These are phyloP conservation scores for Ilex paraguariensis DNA, from an alignment of 305 asterid species.

Conservation along the genomic window DNA sequence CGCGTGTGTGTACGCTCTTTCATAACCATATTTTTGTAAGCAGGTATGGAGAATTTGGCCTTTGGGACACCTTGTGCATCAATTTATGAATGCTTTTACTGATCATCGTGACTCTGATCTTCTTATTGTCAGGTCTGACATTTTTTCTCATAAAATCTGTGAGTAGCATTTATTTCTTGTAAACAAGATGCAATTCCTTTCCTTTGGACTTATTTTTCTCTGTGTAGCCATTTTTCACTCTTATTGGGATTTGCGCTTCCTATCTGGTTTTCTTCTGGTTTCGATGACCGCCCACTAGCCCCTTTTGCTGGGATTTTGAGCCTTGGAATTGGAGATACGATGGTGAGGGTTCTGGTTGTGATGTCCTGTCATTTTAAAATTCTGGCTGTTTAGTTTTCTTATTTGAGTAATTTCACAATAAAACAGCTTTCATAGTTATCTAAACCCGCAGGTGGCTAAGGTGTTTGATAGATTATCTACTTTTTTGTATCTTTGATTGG, in stretches of 20 bases:
- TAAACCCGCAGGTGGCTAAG: too few species aligned
- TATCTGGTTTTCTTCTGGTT: constrained; percentile 85
- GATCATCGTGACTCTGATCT: constrained; percentile 99
- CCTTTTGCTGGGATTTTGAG: constrained; percentile 98
- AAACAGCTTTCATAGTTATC: too few species aligned
- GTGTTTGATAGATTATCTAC: too few species aligned
- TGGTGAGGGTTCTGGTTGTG: constrained; percentile 39
- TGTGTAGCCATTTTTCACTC: constrained; percentile 83
- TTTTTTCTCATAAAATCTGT: constrained; percentile 9
- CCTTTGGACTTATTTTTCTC: constrained; percentile 3
- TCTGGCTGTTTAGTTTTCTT: too few species aligned
- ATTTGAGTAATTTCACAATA: too few species aligned
- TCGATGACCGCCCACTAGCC: constrained; percentile 85
- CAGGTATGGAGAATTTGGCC: constrained; percentile 99
- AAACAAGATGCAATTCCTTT: not conserved
- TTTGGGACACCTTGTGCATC: constrained; percentile 75
- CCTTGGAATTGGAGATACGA: constrained; percentile 97
- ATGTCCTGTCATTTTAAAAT: too few species aligned
- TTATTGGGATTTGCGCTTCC: constrained; percentile 95
- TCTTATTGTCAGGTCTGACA: constrained; percentile 75
- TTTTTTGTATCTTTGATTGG: too few species aligned
- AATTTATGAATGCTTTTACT: constrained; percentile 95
- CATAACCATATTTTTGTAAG: constrained; percentile 16
- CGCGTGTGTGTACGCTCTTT: not conserved
- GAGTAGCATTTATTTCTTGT: constrained; percentile 6